Evolutionary conservation across 1,284 basidiomycete species (phyloP), one percentile per base, ranked within the genome.

Genomic region (Ustilago esculenta): DNA sequence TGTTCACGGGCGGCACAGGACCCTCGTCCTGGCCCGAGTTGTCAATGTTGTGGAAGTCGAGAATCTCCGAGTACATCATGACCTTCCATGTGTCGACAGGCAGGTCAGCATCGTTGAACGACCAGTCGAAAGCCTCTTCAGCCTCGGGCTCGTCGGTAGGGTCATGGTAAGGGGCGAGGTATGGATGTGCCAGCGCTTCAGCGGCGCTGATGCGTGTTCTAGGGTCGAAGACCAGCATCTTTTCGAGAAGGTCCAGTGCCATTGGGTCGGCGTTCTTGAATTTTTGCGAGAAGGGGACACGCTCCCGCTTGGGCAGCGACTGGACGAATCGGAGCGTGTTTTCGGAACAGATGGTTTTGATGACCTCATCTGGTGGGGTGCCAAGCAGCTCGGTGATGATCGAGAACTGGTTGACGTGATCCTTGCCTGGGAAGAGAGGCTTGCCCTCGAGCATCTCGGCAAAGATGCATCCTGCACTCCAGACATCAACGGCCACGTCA

Each of bases 371-470:
- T 15, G 95, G 93, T 41, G 95, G 95, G 18, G 96, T 98, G 57
- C 95, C 96, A 50, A 99, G 86, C 17, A 98, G 85, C 83, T 99
- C 96, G 45, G 95, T 98, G 85, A 99, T 99, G 84, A 99, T 98
- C 33, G 94, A 97, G 85, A 99, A 98, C 83, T 99, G 95, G 85
- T 99, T 96, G 76, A 98, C 96, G 84, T 98, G 87, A 82, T 99
- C 96, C 86, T 98, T 98, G 59, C 95, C 95, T 29, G 96, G 96
- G 88, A 99, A 99, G 68, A 98, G 85, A 0, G 96, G 95, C 83
- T 98, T 97, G 44, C 95, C 96, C 83, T 98, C 94, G 56, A 99
- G 85, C 96, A 99, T 99, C 85, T 98, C 95, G 5, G 96, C 96
- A 81, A 99, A 98, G 84, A 99, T 98, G 85, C 96, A 99, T 11